Conservation (phyloP, 495 filamentous ascomycete genomes). For the Penicillium lividum region DNA sequence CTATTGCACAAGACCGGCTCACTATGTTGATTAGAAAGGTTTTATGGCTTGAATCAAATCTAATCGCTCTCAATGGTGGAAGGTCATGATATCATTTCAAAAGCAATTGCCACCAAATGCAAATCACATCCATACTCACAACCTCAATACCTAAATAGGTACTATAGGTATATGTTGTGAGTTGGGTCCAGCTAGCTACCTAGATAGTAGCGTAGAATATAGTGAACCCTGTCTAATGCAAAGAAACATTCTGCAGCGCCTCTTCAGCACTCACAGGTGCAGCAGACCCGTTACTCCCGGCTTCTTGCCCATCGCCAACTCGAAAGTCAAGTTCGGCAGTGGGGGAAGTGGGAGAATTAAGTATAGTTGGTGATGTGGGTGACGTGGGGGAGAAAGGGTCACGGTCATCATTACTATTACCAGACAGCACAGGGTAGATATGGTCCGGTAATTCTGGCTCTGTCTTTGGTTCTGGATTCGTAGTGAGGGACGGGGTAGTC, state of each 20-base stretch:
- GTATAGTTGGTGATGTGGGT: slow-evolving; percentile 25
- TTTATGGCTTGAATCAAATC: neutral
- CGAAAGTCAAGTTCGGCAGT: neutral
- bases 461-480: neutral
- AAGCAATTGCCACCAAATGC: slow-evolving; percentile 2
- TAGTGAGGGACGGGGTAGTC: neutral
- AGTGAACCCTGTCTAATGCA: slow-evolving; percentile 19
- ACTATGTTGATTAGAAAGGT: too few relatives aligned
- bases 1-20: too few relatives aligned
- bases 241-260: slow-evolving; percentile 42
- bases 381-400: slow-evolving; percentile 32
- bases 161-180: neutral
- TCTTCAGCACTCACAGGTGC: slow-evolving; percentile 38
- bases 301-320: neutral
- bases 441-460: neutral
- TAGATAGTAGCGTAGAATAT: neutral
- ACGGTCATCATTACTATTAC: neutral
- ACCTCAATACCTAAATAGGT: neutral
- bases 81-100: slow-evolving; percentile 2
- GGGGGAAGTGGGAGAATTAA: slow-evolving; percentile 16
- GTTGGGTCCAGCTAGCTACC: neutral
- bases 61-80: neutral
- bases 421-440: neutral
- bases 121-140: neutral
- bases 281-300: neutral